A percentile compares a stretch with the other conserved stretches of the same genome.
Evolutionary conservation across 2,329 filamentous ascomycete genomes (phyloP).

Genomic region (Periconia sp.): DNA sequence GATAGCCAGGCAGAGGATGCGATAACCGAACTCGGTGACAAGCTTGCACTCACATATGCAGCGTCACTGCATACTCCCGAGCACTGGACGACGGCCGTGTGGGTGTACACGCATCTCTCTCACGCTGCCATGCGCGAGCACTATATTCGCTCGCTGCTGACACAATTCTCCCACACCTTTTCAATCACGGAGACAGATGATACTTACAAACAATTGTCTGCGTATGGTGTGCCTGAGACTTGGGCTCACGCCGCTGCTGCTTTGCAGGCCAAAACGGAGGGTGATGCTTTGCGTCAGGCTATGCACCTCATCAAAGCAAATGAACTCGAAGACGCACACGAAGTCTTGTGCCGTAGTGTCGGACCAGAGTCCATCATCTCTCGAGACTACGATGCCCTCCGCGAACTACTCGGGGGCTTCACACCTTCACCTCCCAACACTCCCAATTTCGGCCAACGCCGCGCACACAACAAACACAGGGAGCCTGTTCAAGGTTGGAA

Average conservation of each 20-base stretch:
- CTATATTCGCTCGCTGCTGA: slow-evolving; percentile 67
- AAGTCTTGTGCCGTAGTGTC: slow-evolving; percentile 76
- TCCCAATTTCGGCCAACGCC: slow-evolving; percentile 10
- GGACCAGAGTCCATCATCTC: slow-evolving; percentile 82
- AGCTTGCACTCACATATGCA: slow-evolving; percentile 55
- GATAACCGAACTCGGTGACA: slow-evolving; percentile 59
- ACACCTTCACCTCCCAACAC: slow-evolving; percentile 49
- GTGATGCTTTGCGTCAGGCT: slow-evolving; percentile 60
- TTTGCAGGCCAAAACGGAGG: slow-evolving; percentile 73
- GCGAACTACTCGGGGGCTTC: slow-evolving; percentile 72
- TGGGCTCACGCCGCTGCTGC: slow-evolving; percentile 92
- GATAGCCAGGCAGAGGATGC: slow-evolving; percentile 57
- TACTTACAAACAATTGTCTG: slow-evolving; percentile 62
- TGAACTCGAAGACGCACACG: slow-evolving; percentile 79
- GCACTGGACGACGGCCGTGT: slow-evolving; percentile 58
- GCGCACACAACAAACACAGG: slow-evolving; percentile 11
- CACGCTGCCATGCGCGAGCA: slow-evolving; percentile 65
- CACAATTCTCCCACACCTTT: slow-evolving; percentile 65
- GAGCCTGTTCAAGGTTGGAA: slow-evolving; percentile 70
- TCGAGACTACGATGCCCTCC: slow-evolving; percentile 72
- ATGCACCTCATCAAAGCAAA: slow-evolving; percentile 75
- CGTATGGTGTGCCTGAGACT: slow-evolving; percentile 68
- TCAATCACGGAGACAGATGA: slow-evolving; percentile 58
- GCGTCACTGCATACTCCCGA: slow-evolving; percentile 37
- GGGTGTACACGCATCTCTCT: slow-evolving; percentile 76